Evolutionary conservation across 371 early-diverging fungal genomes (phyloP), one percentile per base, ranked within the genome.

Genomic region (Sporodiniella umbellata): DNA sequence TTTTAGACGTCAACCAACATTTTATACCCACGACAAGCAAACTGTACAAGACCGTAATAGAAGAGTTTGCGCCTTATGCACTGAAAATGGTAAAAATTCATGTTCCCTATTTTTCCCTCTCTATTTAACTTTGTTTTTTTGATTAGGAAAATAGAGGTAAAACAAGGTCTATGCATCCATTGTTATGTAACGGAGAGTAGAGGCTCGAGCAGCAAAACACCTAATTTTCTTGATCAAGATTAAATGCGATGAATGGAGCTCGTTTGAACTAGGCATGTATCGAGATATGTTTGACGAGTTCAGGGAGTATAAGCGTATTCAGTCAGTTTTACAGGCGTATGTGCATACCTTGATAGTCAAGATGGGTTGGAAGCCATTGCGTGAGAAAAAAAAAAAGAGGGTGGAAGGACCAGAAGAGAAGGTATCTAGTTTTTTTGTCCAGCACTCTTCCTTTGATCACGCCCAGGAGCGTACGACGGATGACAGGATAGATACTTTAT

Each of bases 151-250:
- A 8, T 28, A 52, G 52, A 18, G 56, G 53, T 31, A 59, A 53
- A 18, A 26, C 53, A 23, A 42, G 42, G 15, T 37, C 22, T 18
- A 60, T 55, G 17, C 42, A 26, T 43, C n/a, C n/a, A n/a, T n/a
- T n/a, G n/a, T n/a, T n/a, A n/a, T n/a, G n/a, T n/a, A 33, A 45
- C 12, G 22, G 2, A 11, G 18, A n/a, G 11, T 3, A 17, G n/a
- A n/a, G 8, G 5, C 14, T 17, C 39, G 58, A 25, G 33, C 33
- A 17, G 75, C 78, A 31, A 63, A 64, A 14, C 53, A 79, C 48
- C 84, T 84, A 1, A 68, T 84, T 2, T 86, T 70, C 49, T 51
- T 83, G 4, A 64, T 85, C 4, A 64, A 68, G 24, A 31, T 84
- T 12, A 53, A 43, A 4, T 74, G 77, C 33, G 73, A 72, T 1